These are phyloP conservation scores for Staphylotrichum tortipilum DNA, from an alignment of 495 filamentous ascomycete genomes.

Conservation along the genomic window DNA sequence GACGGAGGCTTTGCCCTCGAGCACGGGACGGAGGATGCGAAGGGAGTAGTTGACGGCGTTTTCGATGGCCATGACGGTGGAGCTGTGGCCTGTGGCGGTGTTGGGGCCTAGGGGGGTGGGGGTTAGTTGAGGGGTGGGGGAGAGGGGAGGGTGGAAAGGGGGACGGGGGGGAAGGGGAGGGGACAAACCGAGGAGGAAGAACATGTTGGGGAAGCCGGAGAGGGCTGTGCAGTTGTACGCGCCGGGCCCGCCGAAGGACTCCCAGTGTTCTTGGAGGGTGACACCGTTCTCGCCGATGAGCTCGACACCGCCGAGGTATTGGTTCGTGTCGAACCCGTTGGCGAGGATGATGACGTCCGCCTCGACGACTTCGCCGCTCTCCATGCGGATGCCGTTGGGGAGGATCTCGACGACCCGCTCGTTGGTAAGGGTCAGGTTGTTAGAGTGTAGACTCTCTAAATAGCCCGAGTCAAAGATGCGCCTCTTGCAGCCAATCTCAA, in stretches of 20 bases:
- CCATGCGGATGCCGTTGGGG: slow-evolving; percentile 26
- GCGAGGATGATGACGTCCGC: slow-evolving; percentile 38
- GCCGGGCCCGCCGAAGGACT: slow-evolving; percentile 25
- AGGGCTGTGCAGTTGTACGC: slow-evolving; percentile 32
- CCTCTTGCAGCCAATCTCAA: slow-evolving; percentile 37
- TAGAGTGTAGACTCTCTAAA: slow-evolving; percentile 20
- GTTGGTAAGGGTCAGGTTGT: slow-evolving; percentile 27
- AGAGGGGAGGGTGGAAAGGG: no score
- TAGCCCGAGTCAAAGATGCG: slow-evolving; percentile 34
- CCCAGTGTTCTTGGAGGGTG: slow-evolving; percentile 32
- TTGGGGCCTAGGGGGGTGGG: slow-evolving; percentile 29
- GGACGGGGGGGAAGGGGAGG: neutral
- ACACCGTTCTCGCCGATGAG: slow-evolving; percentile 26
- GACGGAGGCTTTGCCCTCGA: slow-evolving; percentile 24
- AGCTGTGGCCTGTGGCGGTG: slow-evolving; percentile 36
- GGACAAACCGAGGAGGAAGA: slow-evolving; percentile 21
- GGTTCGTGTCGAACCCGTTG: slow-evolving; percentile 31
- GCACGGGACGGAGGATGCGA: slow-evolving; percentile 25
- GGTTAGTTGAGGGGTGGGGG: neutral
- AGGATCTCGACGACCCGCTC: slow-evolving; percentile 29
- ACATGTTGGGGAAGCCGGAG: slow-evolving; percentile 39
- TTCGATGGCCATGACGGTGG: slow-evolving; percentile 31
- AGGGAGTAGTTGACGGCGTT: slow-evolving; percentile 30
- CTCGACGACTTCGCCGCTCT: slow-evolving; percentile 17
- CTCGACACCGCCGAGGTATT: slow-evolving; percentile 27